Base-by-base conservation (phyloP, 768 basidiomycete species). In the Amanita fuliginea region DNA sequence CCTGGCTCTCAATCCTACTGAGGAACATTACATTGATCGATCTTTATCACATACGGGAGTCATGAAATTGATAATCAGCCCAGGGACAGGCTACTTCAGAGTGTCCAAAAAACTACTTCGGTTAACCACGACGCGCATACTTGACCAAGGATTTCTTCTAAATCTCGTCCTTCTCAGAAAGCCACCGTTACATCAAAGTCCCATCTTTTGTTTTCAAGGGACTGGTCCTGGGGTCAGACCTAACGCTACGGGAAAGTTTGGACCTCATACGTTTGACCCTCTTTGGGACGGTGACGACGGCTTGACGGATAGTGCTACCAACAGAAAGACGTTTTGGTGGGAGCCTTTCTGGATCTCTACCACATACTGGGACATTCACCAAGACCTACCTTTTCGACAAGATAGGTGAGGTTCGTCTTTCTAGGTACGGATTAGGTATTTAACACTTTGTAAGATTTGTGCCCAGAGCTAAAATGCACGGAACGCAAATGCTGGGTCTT, bases 381-480 rank as follows among this genome's bases (percentile, higher is more conserved):
- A 87, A 76, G 84, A 92, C 67, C 61, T 89, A 39, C 90, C 90
- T 0, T 82, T 92, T 57, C 73, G 89, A 43, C 66, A 70, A 56
- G 88, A 90, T 63, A 76, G 89, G 87, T 86, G 50, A 39, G 63
- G 52, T 50, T 37, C 2, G 32, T 22, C 42, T 47, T 54, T 28
- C 24, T 16, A 35, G 14, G 42, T 30, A 8, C 18, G 8, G 37
- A 13, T 53, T n/a, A 47, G 41, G 18, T 43, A 33, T 22, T n/a
- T 53, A 42, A 56, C 8, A 16, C 44, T 26, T 51, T 34, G 14
- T 35, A 55, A 93, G 95, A 53, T 98, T 97, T 61, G 72, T 97
- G 21, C 85, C 91, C 4, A 80, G 95, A 26, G 92, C 88, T n/a
- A 89, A 90, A 67, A 95, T 96, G 91, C 89, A 92, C 58, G 89